Base-by-base conservation (phyloP, 441 rosid genomes). In the Jatropha podagrica region DNA sequence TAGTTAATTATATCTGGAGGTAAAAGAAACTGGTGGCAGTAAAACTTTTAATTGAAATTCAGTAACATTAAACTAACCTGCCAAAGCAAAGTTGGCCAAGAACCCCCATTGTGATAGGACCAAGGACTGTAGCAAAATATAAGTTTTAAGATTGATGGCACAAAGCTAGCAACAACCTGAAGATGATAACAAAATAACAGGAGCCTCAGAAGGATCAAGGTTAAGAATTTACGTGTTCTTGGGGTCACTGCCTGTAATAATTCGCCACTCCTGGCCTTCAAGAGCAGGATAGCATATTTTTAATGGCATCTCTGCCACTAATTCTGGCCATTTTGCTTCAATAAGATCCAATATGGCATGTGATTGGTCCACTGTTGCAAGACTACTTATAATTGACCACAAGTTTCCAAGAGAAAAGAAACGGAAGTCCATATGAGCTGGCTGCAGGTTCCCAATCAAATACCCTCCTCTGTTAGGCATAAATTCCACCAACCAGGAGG, bases 351-450 rank as follows among this genome's bases (percentile, higher is more conserved):
- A 76, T 62, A 84, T 82, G 49, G 83, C 83, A 55, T 84, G 79
- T 20, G 87, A 84, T 71, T 84, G 85, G 10, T 82, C 82, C 32
- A 23, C 9, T 5, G 82, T 84, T 51, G 87, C 83, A 76, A 84
- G 87, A 77, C 85, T 76, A 40, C 85, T 78, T 17, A 84, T 69
- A 18, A 82, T 71, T 41, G 87, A 80, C 87, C 87, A 82, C 37
- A 84, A 67, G 73, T 84, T 84, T 71, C 87, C 87, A 27, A 84
- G 82, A 58, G 87, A 80, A 69, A 84, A 82, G 82, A 84, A 84
- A n/a, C 82, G 82, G 74, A 84, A 84, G 26, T 84, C 87, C 87
- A 82, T 82, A 52, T 84, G 87, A 80, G 87, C 87, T 26, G 87
- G 87, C 58, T 84, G 87, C 64, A 84, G 73, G 79, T 82, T 84